phyloP scores from a whole-genome alignment of 2,329 filamentous ascomycete species.

The Mycosphaerelloides madeirae region DNA sequence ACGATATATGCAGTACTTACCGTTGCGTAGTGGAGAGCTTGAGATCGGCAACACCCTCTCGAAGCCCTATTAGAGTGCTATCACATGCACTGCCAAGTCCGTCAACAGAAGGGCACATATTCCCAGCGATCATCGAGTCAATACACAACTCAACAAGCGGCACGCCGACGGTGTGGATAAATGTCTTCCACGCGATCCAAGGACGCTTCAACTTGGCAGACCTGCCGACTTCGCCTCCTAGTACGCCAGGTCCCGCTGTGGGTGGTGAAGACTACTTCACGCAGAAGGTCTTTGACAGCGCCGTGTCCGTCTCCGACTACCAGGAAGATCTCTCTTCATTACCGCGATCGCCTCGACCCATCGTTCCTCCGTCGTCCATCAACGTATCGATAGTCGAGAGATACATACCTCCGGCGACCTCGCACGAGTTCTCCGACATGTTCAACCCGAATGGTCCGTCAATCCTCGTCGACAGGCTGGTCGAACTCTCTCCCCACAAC shows the following conservation, averaged over 20 bases:
- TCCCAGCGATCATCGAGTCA: constrained; percentile 50
- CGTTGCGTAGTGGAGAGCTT: constrained; percentile 36
- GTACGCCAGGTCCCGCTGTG: constrained; percentile 50
- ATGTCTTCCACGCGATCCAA: constrained; percentile 60
- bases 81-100: constrained; percentile 59
- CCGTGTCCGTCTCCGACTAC: constrained; percentile 56
- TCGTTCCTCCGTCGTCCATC: constrained; percentile 57
- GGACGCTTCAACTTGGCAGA: constrained; percentile 58
- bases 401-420: constrained; percentile 59
- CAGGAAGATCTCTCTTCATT: constrained; percentile 50
- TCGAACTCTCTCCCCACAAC: constrained; percentile 53
- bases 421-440: constrained; percentile 55
- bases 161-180: constrained; percentile 55
- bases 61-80: constrained; percentile 50
- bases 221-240: constrained; percentile 59
- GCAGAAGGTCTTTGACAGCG: constrained; percentile 57
- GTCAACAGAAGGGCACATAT: constrained; percentile 47
- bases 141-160: constrained; percentile 51
- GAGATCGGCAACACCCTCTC: constrained; percentile 29
- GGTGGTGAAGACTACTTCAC: constrained; percentile 59
- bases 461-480: constrained; percentile 56
- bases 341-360: constrained; percentile 51
- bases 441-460: constrained; percentile 53
- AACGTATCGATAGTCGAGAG: constrained; percentile 59
- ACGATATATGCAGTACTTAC: not conserved